These are phyloP conservation scores for Botryosphaeria dothidea DNA, from an alignment of 2,329 filamentous ascomycete genomes.

Conservation along the genomic window DNA sequence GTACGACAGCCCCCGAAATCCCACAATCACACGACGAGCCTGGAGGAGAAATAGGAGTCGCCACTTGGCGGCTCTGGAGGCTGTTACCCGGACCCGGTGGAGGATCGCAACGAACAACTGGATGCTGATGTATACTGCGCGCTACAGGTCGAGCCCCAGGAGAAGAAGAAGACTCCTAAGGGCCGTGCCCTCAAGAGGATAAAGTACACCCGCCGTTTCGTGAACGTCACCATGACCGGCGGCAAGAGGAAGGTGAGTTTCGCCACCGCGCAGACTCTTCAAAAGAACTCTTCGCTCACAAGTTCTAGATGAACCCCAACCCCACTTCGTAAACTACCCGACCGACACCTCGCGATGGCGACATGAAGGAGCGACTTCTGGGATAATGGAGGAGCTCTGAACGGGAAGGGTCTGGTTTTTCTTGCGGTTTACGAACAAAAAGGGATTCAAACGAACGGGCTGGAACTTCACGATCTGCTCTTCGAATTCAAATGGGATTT, in stretches of 20 bases:
- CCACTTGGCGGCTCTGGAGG: not conserved
- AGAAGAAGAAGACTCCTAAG: conserved; percentile 97
- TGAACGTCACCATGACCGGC: conserved; percentile 95
- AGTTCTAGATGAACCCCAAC: conserved; percentile 79
- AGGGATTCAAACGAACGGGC: conserved; percentile 21
- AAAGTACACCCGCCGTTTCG: conserved; percentile 95
- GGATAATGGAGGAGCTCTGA: conserved; percentile 19
- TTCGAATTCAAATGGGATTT: conserved; percentile 35
- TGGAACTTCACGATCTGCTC: conserved; percentile 31
- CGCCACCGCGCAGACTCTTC: conserved; percentile 26
- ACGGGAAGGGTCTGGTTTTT: conserved; percentile 1
- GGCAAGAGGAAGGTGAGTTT: conserved; percentile 91
- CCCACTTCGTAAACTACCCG: conserved; percentile 61
- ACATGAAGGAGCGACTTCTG: conserved; percentile 17
- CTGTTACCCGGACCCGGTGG: conserved; percentile 27
- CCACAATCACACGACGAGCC: conserved; percentile 31
- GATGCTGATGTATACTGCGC: conserved; percentile 7
- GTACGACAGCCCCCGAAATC: conserved; percentile 52
- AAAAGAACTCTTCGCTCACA: conserved; percentile 20
- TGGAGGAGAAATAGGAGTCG: conserved; percentile 2
- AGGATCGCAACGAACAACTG: not conserved
- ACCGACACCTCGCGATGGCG: not conserved
- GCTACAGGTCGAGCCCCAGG: conserved; percentile 76
- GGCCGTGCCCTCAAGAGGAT: conserved; percentile 97
- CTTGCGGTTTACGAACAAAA: conserved; percentile 11